Percentiles rank a stretch among this genome's conserved stretches.
Conservation (phyloP, 805 yeast genomes). For the Metschnikowia reukaufii region DNA sequence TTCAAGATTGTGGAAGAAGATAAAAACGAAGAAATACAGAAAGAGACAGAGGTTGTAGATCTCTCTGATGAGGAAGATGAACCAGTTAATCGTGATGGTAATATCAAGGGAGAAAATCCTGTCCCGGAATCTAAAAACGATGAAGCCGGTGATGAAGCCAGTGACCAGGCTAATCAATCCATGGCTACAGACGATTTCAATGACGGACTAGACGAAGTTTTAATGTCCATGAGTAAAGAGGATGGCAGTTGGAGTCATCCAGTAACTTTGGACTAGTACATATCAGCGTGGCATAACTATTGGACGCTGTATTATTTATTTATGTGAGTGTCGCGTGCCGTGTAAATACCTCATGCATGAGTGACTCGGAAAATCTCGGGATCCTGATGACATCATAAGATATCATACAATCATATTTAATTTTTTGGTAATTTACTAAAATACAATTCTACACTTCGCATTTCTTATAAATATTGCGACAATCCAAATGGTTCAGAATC, state of each 20-base stretch:
- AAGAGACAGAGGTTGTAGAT: constrained; percentile 26
- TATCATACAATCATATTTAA: too few relatives aligned
- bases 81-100: constrained; percentile 1
- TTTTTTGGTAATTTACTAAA: too few relatives aligned
- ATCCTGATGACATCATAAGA: too few relatives aligned
- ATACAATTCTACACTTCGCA: too few relatives aligned
- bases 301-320: too few relatives aligned
- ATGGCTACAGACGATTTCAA: constrained; percentile 19
- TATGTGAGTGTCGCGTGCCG: too few relatives aligned
- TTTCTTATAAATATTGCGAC: too few relatives aligned
- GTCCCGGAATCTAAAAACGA: background rate
- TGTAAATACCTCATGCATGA: background rate
- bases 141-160: background rate
- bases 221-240: constrained; percentile 26
- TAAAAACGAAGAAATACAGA: constrained; percentile 12
- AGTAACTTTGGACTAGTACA: constrained; percentile 29
- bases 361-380: background rate
- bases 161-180: background rate
- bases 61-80: constrained; percentile 34
- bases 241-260: constrained; percentile 43
- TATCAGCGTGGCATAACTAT: too few relatives aligned
- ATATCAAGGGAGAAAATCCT: background rate
- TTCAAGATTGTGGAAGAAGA: constrained; percentile 35
- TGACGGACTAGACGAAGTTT: constrained; percentile 33
- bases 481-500: too few relatives aligned